Evolutionary conservation across 768 basidiomycete species (phyloP).

Genomic region (Rhodotorula kratochvilovae): DNA sequence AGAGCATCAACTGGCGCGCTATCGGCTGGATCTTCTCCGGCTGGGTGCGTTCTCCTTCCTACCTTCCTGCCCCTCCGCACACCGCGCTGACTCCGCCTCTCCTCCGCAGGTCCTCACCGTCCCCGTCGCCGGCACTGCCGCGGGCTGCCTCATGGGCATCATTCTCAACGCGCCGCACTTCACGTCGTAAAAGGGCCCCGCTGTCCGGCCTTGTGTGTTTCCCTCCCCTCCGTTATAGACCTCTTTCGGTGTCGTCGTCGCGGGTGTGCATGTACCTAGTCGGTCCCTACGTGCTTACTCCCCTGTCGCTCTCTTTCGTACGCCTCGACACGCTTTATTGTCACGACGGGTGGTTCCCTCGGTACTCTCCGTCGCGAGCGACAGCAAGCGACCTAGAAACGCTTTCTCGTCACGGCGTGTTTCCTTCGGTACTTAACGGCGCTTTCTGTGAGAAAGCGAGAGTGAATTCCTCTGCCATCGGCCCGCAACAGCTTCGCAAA

Average conservation of each 20-base stretch:
- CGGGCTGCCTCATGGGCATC: slow-evolving; percentile 44
- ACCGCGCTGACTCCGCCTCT: no score
- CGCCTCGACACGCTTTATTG: no score
- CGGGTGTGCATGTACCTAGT: not conserved
- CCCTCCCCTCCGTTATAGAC: not conserved
- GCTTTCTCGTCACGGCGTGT: no score
- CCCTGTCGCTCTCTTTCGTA: not conserved
- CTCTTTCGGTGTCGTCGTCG: no score
- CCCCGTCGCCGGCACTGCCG: slow-evolving; percentile 39
- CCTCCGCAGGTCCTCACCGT: slow-evolving; percentile 27
- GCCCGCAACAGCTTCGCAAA: no score
- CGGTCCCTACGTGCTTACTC: not conserved
- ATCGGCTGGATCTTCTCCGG: slow-evolving; percentile 17
- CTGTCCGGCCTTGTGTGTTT: not conserved
- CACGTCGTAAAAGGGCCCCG: not conserved
- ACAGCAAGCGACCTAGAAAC: no score
- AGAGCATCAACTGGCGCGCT: slow-evolving; percentile 43
- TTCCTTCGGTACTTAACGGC: no score
- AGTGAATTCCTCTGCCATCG: no score
- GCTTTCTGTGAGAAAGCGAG: no score
- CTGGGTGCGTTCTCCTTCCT: slow-evolving; percentile 21
- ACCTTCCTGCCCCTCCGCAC: no score
- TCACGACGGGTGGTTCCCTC: no score
- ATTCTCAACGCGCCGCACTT: slow-evolving; percentile 48
- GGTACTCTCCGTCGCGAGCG: no score